A percentile compares a stretch with the other conserved stretches of the same genome.
Conservation (phyloP, 768 basidiomycete species). For the Gymnopilus junonius region DNA sequence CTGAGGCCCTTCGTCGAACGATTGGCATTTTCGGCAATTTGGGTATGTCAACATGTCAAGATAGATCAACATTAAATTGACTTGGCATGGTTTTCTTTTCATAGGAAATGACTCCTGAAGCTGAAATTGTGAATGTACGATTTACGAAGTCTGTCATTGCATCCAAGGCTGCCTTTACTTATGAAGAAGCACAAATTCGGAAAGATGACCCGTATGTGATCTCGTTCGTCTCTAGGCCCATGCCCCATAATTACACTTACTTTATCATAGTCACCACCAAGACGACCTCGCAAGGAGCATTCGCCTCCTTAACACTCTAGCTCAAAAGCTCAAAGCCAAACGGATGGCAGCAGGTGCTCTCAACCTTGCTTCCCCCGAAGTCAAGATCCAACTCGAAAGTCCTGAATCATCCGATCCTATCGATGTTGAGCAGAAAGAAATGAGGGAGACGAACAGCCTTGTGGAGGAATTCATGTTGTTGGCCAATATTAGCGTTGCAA, state of each 20-base stretch:
- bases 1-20: slow-evolving; percentile 92
- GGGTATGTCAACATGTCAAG: slow-evolving; percentile 56
- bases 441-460: slow-evolving; percentile 91
- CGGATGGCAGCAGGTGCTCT: slow-evolving; percentile 97
- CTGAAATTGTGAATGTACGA: slow-evolving; percentile 86
- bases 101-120: slow-evolving; percentile 89
- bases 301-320: slow-evolving; percentile 85
- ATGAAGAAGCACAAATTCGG: slow-evolving; percentile 92
- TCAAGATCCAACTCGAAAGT: slow-evolving; percentile 94
- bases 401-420: slow-evolving; percentile 94
- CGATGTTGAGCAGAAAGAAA: slow-evolving; percentile 94
- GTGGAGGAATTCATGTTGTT: slow-evolving; percentile 99
- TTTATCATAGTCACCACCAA: slow-evolving; percentile 57
- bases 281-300: slow-evolving; percentile 88
- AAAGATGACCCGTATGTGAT: slow-evolving; percentile 77
- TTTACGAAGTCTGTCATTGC: slow-evolving; percentile 98
- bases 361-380: slow-evolving; percentile 97
- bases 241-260: background rate
- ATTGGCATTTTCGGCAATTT: slow-evolving; percentile 93
- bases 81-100: slow-evolving; percentile 14
- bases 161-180: slow-evolving; percentile 95
- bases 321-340: slow-evolving; percentile 79
- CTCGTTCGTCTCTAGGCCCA: background rate
- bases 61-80: background rate
- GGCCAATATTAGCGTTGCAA: slow-evolving; percentile 93